Percentiles rank a stretch among this genome's conserved stretches.
phyloP scores from a whole-genome alignment of 2,329 filamentous ascomycete species.

The Cadophora sp. region DNA sequence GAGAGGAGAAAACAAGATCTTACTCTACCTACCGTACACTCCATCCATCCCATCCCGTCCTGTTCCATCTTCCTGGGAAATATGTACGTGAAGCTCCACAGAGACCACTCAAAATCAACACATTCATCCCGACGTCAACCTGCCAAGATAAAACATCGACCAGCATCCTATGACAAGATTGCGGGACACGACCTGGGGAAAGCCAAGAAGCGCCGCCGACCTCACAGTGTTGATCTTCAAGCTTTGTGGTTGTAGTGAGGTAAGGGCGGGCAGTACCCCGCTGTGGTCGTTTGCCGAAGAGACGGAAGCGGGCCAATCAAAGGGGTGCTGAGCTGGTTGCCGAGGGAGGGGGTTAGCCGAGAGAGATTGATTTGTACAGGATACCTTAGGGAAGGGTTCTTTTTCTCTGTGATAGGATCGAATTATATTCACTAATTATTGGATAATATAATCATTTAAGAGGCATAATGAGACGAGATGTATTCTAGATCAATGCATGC shows the following conservation, averaged over 20 bases:
- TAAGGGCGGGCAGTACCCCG: background rate
- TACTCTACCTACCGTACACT: background rate
- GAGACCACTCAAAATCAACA: background rate
- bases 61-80: background rate
- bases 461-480: background rate
- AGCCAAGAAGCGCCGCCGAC: slow-evolving; percentile 6
- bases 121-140: background rate
- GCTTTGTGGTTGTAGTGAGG: slow-evolving; percentile 1
- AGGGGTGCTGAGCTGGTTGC: background rate
- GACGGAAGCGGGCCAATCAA: background rate
- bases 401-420: too few relatives aligned
- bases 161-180: background rate
- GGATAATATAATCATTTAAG: too few relatives aligned
- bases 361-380: too few relatives aligned
- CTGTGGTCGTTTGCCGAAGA: slow-evolving; percentile 3
- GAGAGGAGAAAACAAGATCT: too few relatives aligned
- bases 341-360: slow-evolving; percentile 13
- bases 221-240: slow-evolving; percentile 13
- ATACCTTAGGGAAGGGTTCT: too few relatives aligned
- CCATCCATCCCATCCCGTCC: background rate
- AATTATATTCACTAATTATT: too few relatives aligned
- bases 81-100: background rate
- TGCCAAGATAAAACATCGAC: background rate
- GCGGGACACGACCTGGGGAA: slow-evolving; percentile 1
- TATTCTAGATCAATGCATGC: background rate